A percentile compares a stretch with the other conserved stretches of the same genome.
phyloP scores from a whole-genome alignment of 306 rosid genomes.

The Pyrus betulifolia region DNA sequence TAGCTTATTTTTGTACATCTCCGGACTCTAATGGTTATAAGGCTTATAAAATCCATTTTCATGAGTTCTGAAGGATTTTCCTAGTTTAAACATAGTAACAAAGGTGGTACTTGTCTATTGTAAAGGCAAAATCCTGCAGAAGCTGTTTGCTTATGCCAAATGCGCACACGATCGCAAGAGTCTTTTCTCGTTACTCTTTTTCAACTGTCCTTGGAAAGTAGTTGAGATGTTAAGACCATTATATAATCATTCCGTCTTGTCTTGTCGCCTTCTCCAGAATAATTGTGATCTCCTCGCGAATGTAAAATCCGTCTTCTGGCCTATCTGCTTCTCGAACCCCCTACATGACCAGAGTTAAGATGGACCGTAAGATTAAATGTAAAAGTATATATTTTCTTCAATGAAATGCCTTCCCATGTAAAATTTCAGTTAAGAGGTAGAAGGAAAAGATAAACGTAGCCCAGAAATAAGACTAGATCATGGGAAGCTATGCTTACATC shows the following conservation, averaged over 20 bases:
- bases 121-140: too few relatives aligned
- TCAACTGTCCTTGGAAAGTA: conserved; percentile 1
- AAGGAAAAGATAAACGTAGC: neutral
- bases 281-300: conserved; percentile 68
- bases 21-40: neutral
- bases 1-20: conserved; percentile 27
- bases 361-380: neutral
- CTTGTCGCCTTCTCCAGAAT: conserved; percentile 67
- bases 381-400: neutral
- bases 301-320: conserved; percentile 69
- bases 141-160: neutral
- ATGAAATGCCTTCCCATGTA: neutral
- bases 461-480: neutral
- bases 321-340: conserved; percentile 78
- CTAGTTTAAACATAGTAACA: too few relatives aligned
- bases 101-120: too few relatives aligned
- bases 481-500: conserved; percentile 46
- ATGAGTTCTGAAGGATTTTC: conserved; percentile 14
- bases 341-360: conserved; percentile 26
- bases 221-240: conserved; percentile 1
- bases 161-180: neutral
- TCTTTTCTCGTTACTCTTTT: conserved; percentile 5
- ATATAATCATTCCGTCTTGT: conserved; percentile 63
- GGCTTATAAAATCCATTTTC: neutral
- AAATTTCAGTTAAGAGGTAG: neutral